phyloP scores from a whole-genome alignment of 108 stramenopile genomes.

The Pseudonitzschia pungens region DNA sequence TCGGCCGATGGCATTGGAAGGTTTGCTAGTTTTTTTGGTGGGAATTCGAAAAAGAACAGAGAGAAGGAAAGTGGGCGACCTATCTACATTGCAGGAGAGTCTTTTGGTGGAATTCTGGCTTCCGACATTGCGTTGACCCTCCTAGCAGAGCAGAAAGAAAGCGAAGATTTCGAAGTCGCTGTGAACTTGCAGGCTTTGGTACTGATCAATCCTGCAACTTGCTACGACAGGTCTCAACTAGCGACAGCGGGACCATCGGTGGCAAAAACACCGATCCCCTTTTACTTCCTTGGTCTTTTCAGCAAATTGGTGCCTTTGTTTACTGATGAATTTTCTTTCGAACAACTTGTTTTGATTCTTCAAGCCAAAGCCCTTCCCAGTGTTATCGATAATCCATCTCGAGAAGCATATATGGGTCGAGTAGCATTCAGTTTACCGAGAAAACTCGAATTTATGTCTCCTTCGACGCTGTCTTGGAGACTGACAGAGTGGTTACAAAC shows the following conservation, averaged over 20 bases:
- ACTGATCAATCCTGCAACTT: conserved; percentile 86
- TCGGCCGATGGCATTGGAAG: conserved; percentile 2
- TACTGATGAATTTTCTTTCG: conserved; percentile 61
- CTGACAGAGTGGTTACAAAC: conserved; percentile 67
- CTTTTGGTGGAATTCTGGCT: conserved; percentile 84
- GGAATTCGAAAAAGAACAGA: conserved; percentile 5
- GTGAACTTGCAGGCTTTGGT: conserved; percentile 56
- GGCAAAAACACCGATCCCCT: conserved; percentile 38
- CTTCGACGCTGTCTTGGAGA: conserved; percentile 76
- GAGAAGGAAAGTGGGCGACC: conserved; percentile 22
- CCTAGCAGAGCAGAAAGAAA: conserved; percentile 23
- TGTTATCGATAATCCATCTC: conserved; percentile 63
- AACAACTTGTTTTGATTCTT: conserved; percentile 69
- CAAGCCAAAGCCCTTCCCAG: conserved; percentile 69
- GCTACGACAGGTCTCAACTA: conserved; percentile 69
- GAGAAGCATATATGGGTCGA: conserved; percentile 89
- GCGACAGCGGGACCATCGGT: conserved; percentile 66
- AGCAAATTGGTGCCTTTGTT: conserved; percentile 69
- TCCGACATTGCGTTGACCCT: conserved; percentile 59
- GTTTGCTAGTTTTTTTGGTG: neutral
- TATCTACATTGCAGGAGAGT: conserved; percentile 82
- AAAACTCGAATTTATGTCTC: conserved; percentile 70
- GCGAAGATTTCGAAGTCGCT: neutral
- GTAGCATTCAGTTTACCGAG: conserved; percentile 67
- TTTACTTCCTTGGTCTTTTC: conserved; percentile 57